Percentiles rank a stretch among this genome's conserved stretches.
These are phyloP conservation scores for Apiospora marii DNA, from an alignment of 2,329 filamentous ascomycete genomes.

Conservation along the genomic window DNA sequence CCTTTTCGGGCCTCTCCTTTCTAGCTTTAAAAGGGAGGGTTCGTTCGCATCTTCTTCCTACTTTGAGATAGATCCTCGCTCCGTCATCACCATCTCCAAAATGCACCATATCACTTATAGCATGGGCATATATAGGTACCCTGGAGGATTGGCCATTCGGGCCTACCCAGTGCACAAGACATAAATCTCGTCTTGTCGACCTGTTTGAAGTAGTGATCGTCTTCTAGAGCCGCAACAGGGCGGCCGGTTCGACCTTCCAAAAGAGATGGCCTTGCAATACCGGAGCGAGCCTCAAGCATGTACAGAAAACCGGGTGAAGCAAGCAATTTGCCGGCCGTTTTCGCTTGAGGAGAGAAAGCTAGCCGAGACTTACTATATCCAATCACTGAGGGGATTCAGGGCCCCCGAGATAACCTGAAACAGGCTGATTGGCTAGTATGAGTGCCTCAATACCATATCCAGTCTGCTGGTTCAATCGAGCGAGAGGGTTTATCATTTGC, in stretches of 20 bases:
- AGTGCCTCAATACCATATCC: not conserved
- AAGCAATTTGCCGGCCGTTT: slow-evolving; percentile 11
- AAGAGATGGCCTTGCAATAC: not conserved
- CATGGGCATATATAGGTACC: slow-evolving; percentile 2
- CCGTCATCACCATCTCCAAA: not conserved
- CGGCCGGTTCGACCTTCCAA: slow-evolving; percentile 11
- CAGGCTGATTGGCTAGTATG: slow-evolving; percentile 6
- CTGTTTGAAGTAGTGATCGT: not conserved
- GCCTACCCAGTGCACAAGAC: not conserved
- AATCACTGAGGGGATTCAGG: not conserved
- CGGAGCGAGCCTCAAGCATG: not conserved
- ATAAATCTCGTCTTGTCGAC: not conserved
- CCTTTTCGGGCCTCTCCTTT: not conserved
- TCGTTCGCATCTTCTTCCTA: not conserved
- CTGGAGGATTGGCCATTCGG: not conserved
- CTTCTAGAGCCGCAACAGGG: not conserved
- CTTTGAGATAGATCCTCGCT: not conserved
- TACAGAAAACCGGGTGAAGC: slow-evolving; percentile 18
- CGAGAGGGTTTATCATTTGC: not conserved
- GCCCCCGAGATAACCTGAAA: slow-evolving; percentile 13
- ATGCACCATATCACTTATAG: not conserved
- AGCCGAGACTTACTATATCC: slow-evolving; percentile 7
- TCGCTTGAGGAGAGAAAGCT: not conserved
- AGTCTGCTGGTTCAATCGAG: not conserved
- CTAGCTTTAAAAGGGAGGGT: not conserved